Conservation (phyloP, 2,329 filamentous ascomycete genomes). For the Penicillium sp. region DNA sequence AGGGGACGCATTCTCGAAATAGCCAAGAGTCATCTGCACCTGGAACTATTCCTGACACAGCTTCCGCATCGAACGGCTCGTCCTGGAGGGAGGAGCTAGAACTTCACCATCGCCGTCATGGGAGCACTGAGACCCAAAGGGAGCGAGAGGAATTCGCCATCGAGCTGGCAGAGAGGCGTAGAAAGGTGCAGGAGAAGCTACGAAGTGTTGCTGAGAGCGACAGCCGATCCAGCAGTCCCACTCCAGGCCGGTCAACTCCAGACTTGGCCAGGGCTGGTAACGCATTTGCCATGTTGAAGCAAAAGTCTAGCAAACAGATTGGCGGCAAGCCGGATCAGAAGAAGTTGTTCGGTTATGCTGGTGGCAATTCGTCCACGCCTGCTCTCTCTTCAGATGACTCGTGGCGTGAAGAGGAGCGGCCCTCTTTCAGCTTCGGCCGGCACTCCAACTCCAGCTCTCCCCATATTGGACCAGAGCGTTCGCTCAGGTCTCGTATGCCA, state of each 20-base stretch:
- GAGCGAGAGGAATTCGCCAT: conserved; percentile 49
- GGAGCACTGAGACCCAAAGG: conserved; percentile 48
- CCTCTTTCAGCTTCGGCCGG: conserved; percentile 28
- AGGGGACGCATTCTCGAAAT: conserved; percentile 8
- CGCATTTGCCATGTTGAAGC: conserved; percentile 45
- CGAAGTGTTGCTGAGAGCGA: conserved; percentile 42
- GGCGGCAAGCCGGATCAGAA: conserved; percentile 33
- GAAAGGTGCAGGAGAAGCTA: conserved; percentile 48
- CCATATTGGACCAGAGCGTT: conserved; percentile 29
- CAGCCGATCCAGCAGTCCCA: conserved; percentile 45
- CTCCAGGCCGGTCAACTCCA: conserved; percentile 32
- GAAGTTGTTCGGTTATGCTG: conserved; percentile 41
- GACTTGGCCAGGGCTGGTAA: conserved; percentile 36
- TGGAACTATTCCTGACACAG: not conserved
- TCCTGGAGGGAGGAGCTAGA: conserved; percentile 51
- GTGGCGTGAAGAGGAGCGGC: conserved; percentile 37
- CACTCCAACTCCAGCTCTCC: conserved; percentile 40
- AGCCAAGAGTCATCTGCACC: conserved; percentile 14
- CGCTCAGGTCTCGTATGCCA: conserved; percentile 26
- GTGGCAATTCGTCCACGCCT: conserved; percentile 36
- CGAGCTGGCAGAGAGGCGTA: conserved; percentile 47
- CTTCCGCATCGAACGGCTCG: conserved; percentile 14
- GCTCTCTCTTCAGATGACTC: conserved; percentile 33
- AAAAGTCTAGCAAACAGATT: conserved; percentile 37
- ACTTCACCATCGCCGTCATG: conserved; percentile 40